Evolutionary conservation across 208 protist genomes (phyloP).

Genomic region (Trypanosoma caninum): DNA sequence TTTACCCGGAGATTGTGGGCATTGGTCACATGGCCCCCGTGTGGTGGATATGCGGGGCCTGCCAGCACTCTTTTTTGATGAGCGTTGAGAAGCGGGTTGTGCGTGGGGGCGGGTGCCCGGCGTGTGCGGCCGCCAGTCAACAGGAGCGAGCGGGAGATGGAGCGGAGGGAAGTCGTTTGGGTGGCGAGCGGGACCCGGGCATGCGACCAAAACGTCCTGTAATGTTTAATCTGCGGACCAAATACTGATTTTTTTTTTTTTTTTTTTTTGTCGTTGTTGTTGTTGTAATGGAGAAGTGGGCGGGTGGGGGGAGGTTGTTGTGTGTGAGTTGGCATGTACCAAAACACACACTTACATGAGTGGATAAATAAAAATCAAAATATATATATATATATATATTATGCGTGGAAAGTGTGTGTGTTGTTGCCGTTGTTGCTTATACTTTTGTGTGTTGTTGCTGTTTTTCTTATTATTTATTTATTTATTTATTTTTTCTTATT

Average conservation of each 20-base stretch:
- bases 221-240: constrained; percentile 79
- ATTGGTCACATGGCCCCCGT: constrained; percentile 74
- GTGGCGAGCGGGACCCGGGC: constrained; percentile 54
- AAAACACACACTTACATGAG: no score
- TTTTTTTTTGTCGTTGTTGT: neutral
- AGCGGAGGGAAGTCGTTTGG: no score
- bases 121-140: constrained; percentile 26
- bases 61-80: constrained; percentile 60
- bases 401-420: no score
- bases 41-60: constrained; percentile 72
- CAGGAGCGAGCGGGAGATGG: no score
- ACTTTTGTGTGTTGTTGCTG: no score
- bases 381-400: no score
- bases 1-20: constrained; percentile 85
- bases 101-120: constrained; percentile 68
- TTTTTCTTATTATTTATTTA: no score
- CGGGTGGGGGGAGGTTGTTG: no score
- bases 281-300: neutral
- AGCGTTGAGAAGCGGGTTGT: constrained; percentile 90
- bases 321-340: no score
- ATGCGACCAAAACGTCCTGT: constrained; percentile 73
- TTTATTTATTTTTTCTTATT: no score
- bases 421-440: no score
- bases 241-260: constrained; percentile 46
- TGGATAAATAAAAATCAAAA: no score